Conservation (phyloP, 129 eudicot genomes). For the Artemisia tridentata region DNA sequence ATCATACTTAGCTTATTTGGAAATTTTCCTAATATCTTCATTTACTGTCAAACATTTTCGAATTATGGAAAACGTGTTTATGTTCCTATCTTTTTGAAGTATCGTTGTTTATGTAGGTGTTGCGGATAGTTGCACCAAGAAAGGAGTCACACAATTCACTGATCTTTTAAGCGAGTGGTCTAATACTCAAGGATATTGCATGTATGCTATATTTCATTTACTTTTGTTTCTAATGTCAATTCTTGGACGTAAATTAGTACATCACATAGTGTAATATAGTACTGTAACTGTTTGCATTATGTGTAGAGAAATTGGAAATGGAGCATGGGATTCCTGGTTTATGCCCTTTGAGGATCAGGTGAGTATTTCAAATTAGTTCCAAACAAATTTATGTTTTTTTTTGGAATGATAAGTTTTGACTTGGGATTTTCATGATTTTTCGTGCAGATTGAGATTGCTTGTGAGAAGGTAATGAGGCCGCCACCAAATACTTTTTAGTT, state of each 20-base stretch:
- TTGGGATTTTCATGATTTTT: constrained; percentile 15
- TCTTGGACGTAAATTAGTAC: constrained; percentile 6
- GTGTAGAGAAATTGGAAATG: constrained; percentile 89
- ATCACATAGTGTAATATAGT: constrained; percentile 16
- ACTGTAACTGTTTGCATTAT: background rate
- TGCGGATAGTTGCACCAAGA: constrained; percentile 55
- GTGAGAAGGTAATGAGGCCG: constrained; percentile 71
- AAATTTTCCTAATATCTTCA: constrained; percentile 3
- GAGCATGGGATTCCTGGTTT: constrained; percentile 90
- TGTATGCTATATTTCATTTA: constrained; percentile 47
- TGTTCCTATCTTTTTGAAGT: constrained; percentile 13
- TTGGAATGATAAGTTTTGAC: constrained; percentile 12
- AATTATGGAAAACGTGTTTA: background rate
- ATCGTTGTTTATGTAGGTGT: constrained; percentile 44
- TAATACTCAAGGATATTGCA: constrained; percentile 76
- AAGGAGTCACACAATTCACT: constrained; percentile 59
- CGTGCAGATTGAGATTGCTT: constrained; percentile 69
- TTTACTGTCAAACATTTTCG: background rate
- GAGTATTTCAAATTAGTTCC: background rate
- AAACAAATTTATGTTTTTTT: background rate
- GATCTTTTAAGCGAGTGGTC: constrained; percentile 70
- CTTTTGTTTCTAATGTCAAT: background rate
- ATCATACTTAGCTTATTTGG: background rate
- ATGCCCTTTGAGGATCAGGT: constrained; percentile 85
- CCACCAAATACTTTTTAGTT: constrained; percentile 7